These are phyloP conservation scores for Fusarium siculi DNA, from an alignment of 2,329 filamentous ascomycete genomes.

Conservation along the genomic window DNA sequence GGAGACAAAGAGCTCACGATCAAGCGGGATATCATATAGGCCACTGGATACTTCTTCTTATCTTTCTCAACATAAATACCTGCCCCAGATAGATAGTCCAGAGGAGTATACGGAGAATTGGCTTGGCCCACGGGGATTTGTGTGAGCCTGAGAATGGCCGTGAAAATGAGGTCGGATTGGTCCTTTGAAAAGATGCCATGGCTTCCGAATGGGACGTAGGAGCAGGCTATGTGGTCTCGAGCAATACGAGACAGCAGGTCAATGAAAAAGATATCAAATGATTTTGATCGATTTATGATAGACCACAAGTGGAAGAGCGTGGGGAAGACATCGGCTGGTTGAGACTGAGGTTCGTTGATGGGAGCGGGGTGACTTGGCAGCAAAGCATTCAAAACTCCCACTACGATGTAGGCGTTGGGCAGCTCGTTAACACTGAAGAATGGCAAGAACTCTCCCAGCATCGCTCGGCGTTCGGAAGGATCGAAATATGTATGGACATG, in stretches of 20 bases:
- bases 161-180: constrained; percentile 93
- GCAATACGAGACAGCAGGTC: constrained; percentile 90
- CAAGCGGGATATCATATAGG: constrained; percentile 92
- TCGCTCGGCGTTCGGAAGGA: constrained; percentile 82
- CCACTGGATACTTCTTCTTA: constrained; percentile 88
- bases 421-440: constrained; percentile 95
- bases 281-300: constrained; percentile 87
- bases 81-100: constrained; percentile 85
- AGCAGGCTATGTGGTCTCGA: constrained; percentile 80
- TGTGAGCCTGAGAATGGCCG: constrained; percentile 85
- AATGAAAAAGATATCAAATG: constrained; percentile 86
- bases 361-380: constrained; percentile 86
- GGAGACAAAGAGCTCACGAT: constrained; percentile 94
- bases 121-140: constrained; percentile 98
- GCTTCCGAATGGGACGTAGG: constrained; percentile 81
- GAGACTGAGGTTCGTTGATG: constrained; percentile 76
- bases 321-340: constrained; percentile 88
- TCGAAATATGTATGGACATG: constrained; percentile 95
- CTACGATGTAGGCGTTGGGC: constrained; percentile 92
- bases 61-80: constrained; percentile 92
- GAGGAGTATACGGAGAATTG: constrained; percentile 87
- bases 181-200: constrained; percentile 93
- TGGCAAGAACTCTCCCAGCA: constrained; percentile 82
- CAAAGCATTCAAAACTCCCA: constrained; percentile 85
- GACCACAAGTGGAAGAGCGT: constrained; percentile 98